Conservation (phyloP, 2,329 filamentous ascomycete genomes). For the Hypoxylon sp. region DNA sequence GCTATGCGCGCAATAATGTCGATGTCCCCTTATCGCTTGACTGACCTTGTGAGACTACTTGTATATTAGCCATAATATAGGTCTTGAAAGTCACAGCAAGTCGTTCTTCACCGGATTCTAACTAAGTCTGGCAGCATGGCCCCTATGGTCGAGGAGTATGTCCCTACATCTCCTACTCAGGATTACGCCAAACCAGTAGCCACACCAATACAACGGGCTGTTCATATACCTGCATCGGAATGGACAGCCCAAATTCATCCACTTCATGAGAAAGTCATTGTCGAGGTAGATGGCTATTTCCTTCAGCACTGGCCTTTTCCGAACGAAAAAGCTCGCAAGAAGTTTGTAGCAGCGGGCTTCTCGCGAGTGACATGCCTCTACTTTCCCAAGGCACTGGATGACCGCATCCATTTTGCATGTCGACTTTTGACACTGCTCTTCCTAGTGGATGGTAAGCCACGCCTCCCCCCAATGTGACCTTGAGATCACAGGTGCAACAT, state of each 20-base stretch:
- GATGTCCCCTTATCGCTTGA: not conserved
- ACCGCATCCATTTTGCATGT: slow-evolving; percentile 59
- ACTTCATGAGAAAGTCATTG: slow-evolving; percentile 46
- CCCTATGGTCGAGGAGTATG: slow-evolving; percentile 9
- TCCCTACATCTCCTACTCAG: slow-evolving; percentile 6
- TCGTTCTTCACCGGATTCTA: not conserved
- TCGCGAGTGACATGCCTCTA: slow-evolving; percentile 58
- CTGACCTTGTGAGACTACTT: not conserved
- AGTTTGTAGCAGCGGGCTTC: slow-evolving; percentile 56
- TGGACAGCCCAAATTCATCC: slow-evolving; percentile 48
- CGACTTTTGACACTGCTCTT: slow-evolving; percentile 59
- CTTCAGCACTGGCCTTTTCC: slow-evolving; percentile 58
- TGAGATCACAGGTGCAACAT: not conserved
- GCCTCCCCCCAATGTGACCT: not conserved
- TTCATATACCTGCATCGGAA: slow-evolving; percentile 19
- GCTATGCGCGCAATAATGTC: not conserved
- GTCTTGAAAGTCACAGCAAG: not conserved
- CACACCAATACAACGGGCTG: not conserved
- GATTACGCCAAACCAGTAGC: slow-evolving; percentile 6
- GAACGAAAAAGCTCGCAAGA: slow-evolving; percentile 51
- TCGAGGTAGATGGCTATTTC: slow-evolving; percentile 58
- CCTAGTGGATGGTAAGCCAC: slow-evolving; percentile 59
- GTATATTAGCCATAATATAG: slow-evolving; percentile 1
- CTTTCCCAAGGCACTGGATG: slow-evolving; percentile 57
- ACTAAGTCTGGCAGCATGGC: slow-evolving; percentile 9